phyloP scores from a whole-genome alignment of 1,139 yeast species.

The Hyphopichia fennica region DNA sequence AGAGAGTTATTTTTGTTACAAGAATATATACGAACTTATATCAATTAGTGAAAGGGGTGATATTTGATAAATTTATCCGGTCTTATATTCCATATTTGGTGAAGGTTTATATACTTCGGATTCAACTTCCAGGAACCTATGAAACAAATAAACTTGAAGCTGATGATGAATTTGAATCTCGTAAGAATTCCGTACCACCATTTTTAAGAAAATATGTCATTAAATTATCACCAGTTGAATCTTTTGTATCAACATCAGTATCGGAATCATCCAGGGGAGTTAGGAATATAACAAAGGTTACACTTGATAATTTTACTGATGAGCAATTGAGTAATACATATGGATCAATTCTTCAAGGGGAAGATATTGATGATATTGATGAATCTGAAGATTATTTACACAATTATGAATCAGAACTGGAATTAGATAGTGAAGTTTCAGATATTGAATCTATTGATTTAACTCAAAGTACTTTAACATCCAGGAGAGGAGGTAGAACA shows the following conservation, averaged over 20 bases:
- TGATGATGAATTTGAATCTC: constrained; percentile 20
- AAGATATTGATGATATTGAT: constrained; percentile 46
- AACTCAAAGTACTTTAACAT: neutral
- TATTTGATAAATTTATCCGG: constrained; percentile 12
- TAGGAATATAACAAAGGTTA: constrained; percentile 7
- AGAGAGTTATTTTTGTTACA: constrained; percentile 18
- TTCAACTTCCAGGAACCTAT: neutral
- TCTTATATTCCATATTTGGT: constrained; percentile 5
- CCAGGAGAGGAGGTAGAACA: neutral
- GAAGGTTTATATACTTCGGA: neutral
- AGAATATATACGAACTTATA: constrained; percentile 18
- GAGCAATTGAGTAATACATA: constrained; percentile 23
- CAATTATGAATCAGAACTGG: constrained; percentile 19
- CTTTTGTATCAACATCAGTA: neutral
- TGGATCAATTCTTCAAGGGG: constrained; percentile 23
- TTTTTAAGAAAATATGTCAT: constrained; percentile 23
- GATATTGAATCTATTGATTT: constrained; percentile 14
- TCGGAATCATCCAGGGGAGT: too few relatives aligned
- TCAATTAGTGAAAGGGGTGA: constrained; percentile 26
- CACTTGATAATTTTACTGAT: constrained; percentile 22
- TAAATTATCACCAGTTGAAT: constrained; percentile 7
- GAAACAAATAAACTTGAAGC: constrained; percentile 13
- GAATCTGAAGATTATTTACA: constrained; percentile 41
- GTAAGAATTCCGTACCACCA: constrained; percentile 23
- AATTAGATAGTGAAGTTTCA: constrained; percentile 20